phyloP scores from a whole-genome alignment of 768 basidiomycete species.

The Leccinum rimulosum region DNA sequence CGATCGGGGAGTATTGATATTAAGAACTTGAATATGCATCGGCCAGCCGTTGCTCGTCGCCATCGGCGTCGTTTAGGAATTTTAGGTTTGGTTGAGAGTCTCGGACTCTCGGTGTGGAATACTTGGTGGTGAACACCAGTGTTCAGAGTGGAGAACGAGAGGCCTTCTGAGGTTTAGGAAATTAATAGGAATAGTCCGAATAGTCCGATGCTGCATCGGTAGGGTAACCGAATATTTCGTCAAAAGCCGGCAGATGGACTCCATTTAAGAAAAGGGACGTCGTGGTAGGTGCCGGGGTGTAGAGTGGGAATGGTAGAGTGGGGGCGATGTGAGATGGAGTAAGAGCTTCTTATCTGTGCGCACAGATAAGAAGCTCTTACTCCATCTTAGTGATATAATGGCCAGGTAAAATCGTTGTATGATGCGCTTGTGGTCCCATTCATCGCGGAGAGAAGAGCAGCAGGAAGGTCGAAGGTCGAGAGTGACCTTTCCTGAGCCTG shows the following conservation, averaged over 20 bases:
- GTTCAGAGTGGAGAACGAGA: not conserved
- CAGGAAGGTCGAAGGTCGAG: not conserved
- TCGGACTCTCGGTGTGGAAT: not conserved
- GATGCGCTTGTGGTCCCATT: not conserved
- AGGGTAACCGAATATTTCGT: not conserved
- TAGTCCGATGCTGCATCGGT: too few relatives aligned
- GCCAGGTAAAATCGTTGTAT: not conserved
- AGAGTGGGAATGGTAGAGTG: too few relatives aligned
- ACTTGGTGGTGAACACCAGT: not conserved
- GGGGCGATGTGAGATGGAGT: not conserved
- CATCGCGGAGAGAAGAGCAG: not conserved
- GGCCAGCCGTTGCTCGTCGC: not conserved
- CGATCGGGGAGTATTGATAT: not conserved
- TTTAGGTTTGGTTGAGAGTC: not conserved
- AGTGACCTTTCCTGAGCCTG: too few relatives aligned
- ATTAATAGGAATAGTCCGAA: too few relatives aligned
- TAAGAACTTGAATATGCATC: not conserved
- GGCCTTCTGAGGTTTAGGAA: not conserved
- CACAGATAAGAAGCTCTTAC: too few relatives aligned
- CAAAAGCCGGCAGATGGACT: too few relatives aligned
- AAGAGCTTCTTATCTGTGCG: not conserved
- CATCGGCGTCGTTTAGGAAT: not conserved
- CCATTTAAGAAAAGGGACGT: not conserved
- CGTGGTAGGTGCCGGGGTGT: too few relatives aligned
- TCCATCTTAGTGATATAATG: not conserved